A percentile compares a stretch with the other conserved stretches of the same genome.
phyloP scores from a whole-genome alignment of 2,329 filamentous ascomycete genomes.

The Achaetomium macrosporum region DNA sequence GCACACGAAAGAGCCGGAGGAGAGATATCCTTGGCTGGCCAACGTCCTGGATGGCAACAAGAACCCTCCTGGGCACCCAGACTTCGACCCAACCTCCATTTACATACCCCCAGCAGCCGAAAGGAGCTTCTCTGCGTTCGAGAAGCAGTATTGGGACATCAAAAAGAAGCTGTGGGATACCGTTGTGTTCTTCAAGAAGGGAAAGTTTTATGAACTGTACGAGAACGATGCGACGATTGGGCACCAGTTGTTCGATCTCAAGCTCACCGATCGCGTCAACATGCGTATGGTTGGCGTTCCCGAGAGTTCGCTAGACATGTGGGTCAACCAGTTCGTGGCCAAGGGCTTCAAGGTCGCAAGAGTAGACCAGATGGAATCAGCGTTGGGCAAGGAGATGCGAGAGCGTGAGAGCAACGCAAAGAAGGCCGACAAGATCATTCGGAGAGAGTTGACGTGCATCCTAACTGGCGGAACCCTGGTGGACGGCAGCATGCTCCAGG shows the following conservation, averaged over 20 bases:
- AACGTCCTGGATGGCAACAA: conserved; percentile 79
- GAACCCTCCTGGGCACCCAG: conserved; percentile 70
- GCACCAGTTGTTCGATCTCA: conserved; percentile 93
- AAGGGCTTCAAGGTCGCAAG: conserved; percentile 97
- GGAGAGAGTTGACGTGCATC: conserved; percentile 82
- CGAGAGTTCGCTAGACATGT: conserved; percentile 89
- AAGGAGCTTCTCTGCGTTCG: conserved; percentile 83
- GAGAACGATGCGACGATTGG: conserved; percentile 96
- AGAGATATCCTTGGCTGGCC: conserved; percentile 86
- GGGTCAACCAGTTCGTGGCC: conserved; percentile 97
- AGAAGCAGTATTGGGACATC: conserved; percentile 99
- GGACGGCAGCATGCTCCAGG: conserved; percentile 92
- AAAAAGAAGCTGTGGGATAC: conserved; percentile 98
- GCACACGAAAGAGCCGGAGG: conserved; percentile 73
- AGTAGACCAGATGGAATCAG: conserved; percentile 95
- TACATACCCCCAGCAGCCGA: conserved; percentile 79
- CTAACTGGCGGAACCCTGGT: conserved; percentile 90
- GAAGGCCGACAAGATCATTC: conserved; percentile 90
- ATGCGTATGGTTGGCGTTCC: conserved; percentile 99
- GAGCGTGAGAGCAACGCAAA: conserved; percentile 68
- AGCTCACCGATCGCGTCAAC: conserved; percentile 95
- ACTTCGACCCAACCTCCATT: conserved; percentile 88
- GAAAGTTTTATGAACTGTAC: conserved; percentile 98
- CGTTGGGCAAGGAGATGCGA: conserved; percentile 96
- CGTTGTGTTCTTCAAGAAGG: conserved; percentile 99